These are phyloP conservation scores for Plasmopara halstedii DNA, from an alignment of 352 stramenopile genomes.

Conservation along the genomic window DNA sequence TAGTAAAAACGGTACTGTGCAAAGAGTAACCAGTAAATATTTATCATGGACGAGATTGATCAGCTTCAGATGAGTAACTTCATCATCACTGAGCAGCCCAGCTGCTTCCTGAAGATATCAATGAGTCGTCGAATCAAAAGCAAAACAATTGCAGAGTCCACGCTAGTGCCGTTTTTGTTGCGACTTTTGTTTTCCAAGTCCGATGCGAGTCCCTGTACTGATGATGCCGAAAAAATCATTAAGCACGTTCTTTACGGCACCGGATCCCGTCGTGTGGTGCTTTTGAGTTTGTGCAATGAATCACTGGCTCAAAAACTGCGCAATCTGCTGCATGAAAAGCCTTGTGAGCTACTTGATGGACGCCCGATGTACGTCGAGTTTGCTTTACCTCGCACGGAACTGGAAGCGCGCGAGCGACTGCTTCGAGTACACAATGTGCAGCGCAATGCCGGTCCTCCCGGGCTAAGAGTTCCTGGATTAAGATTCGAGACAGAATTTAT, in stretches of 20 bases:
- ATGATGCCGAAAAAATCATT: constrained; percentile 13
- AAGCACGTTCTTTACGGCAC: constrained; percentile 49
- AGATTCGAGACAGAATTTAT: constrained; percentile 60
- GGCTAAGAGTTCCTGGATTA: constrained; percentile 50
- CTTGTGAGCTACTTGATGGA: constrained; percentile 41
- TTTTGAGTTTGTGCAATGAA: constrained; percentile 28
- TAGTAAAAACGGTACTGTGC: constrained; percentile 3
- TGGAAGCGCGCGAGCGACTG: constrained; percentile 56
- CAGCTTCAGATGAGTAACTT: constrained; percentile 35
- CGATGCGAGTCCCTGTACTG: neutral
- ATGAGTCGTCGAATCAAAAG: constrained; percentile 68
- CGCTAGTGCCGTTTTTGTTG: constrained; percentile 44
- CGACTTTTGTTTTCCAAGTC: constrained; percentile 14
- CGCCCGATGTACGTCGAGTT: constrained; percentile 74
- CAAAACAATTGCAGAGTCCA: constrained; percentile 33
- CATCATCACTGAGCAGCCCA: constrained; percentile 41
- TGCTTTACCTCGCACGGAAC: constrained; percentile 51
- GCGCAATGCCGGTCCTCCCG: constrained; percentile 31
- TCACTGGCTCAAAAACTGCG: constrained; percentile 19
- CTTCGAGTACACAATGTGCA: constrained; percentile 49
- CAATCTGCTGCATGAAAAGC: constrained; percentile 46
- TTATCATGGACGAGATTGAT: constrained; percentile 1
- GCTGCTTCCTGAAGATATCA: constrained; percentile 51
- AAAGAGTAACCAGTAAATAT: constrained; percentile 5
- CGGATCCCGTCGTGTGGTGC: constrained; percentile 40